A percentile compares a stretch with the other conserved stretches of the same genome.
Evolutionary conservation across 768 basidiomycete genomes (phyloP).

Genomic region (Termitomyces sp.): DNA sequence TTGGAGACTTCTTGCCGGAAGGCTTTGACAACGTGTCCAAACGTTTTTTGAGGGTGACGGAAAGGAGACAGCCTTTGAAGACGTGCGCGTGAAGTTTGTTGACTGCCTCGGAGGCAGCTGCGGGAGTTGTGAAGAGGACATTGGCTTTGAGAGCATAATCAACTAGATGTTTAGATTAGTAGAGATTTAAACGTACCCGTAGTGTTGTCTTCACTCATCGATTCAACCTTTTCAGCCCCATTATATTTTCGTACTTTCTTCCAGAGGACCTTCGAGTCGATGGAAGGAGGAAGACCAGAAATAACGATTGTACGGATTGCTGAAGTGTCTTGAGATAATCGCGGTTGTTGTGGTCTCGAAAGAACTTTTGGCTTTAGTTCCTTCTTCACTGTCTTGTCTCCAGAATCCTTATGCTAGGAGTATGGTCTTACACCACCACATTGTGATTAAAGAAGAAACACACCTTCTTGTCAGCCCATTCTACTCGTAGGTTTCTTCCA

Average conservation of each 20-base stretch:
- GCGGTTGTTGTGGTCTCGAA: conserved; percentile 28
- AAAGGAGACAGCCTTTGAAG: conserved; percentile 86
- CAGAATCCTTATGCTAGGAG: conserved; percentile 42
- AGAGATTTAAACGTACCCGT: conserved; percentile 37
- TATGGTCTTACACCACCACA: background rate
- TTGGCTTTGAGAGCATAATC: conserved; percentile 43
- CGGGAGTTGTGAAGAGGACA: conserved; percentile 67
- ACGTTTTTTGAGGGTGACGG: conserved; percentile 83
- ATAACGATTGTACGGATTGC: conserved; percentile 80
- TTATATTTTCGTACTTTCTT: conserved; percentile 82
- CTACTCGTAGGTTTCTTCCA: conserved; percentile 66
- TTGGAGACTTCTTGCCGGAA: conserved; percentile 20
- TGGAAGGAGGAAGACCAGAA: conserved; percentile 61
- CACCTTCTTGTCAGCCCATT: conserved; percentile 83
- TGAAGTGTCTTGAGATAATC: conserved; percentile 59
- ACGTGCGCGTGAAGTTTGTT: conserved; percentile 87
- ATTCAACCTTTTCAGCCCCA: conserved; percentile 70
- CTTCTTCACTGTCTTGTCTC: conserved; percentile 30
- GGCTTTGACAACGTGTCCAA: conserved; percentile 63
- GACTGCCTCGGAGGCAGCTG: conserved; percentile 66
- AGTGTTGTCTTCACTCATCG: conserved; percentile 40
- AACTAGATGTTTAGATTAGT: background rate
- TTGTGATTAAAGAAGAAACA: conserved; percentile 7
- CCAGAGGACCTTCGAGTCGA: conserved; percentile 71
- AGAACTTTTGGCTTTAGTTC: conserved; percentile 37